These are phyloP conservation scores for Aeschynomene evenia DNA, from an alignment of 306 rosid genomes.

Conservation along the genomic window DNA sequence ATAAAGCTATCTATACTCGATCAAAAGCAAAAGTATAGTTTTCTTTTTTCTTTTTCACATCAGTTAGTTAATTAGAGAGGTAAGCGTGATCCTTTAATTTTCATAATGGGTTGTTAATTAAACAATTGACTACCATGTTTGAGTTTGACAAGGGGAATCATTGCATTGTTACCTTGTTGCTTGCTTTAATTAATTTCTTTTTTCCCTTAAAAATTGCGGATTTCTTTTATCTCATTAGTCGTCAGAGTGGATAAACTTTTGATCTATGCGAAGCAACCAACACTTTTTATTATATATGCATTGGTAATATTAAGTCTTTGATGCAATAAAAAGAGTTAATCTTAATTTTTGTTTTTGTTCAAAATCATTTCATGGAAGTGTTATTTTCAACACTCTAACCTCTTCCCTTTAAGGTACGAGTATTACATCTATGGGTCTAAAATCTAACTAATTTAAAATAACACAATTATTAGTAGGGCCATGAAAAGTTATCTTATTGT, in stretches of 20 bases:
- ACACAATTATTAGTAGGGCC: too few species aligned
- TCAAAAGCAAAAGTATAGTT: slow-evolving; percentile 19
- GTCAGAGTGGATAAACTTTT: not conserved
- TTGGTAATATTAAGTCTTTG: not conserved
- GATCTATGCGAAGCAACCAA: not conserved
- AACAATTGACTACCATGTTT: slow-evolving; percentile 29
- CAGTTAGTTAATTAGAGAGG: slow-evolving; percentile 7
- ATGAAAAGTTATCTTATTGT: too few species aligned
- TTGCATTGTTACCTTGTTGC: too few species aligned
- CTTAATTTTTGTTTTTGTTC: not conserved
- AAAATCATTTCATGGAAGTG: not conserved
- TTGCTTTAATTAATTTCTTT: too few species aligned
- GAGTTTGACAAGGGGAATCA: slow-evolving; percentile 57
- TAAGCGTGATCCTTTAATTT: not conserved
- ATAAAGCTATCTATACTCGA: slow-evolving; percentile 31
- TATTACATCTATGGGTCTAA: too few species aligned
- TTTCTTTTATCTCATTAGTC: not conserved
- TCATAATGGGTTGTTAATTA: slow-evolving; percentile 19
- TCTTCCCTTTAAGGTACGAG: not conserved
- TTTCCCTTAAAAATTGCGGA: not conserved
- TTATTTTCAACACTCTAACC: not conserved
- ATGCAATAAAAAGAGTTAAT: not conserved
- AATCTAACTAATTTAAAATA: too few species aligned
- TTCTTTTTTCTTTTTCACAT: not conserved
- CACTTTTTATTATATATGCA: not conserved